Evolutionary conservation across 306 rosid species (phyloP), one percentile per base, ranked within the genome.

Genomic region (Carpinus viminea): DNA sequence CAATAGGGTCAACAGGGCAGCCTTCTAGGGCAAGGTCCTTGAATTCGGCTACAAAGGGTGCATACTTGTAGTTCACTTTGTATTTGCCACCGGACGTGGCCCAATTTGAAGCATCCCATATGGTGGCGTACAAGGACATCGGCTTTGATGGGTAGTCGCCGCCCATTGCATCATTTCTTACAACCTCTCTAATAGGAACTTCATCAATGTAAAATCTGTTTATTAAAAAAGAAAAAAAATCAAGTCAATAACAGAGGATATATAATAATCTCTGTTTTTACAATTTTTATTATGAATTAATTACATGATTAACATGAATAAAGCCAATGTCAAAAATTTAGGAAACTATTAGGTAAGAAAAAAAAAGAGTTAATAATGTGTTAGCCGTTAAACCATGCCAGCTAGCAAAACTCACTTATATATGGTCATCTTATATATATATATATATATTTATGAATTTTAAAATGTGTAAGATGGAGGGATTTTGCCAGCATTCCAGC

Each of bases 71-170:
- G 76, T 96, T 90, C 28, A 89, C 97, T 83, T 90, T 91, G 92
- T 83, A 91, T 77, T 60, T 88, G 26, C 99, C 99, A 0, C 98
- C 99, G 0, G 90, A 85, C 2, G 99, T 93, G 41, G 98, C 99
- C 99, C 99, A 96, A 78, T 74, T 90, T 72, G 98, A 93, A 10
- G 98, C 99, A 50, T 96, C 99, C 99, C 99, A 96, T 76, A 96
- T 88, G 1, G 99, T 96, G 2, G 98, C 50, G 13, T 96, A 96
- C 20, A 93, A 53, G 2, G 97, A 84, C 99, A 96, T 96, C 50
- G 99, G 97, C 86, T 96, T 96, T 1, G 97, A 84, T 31, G 99
- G 99, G 80, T 80, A 93, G 12, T 96, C 99, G 8, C 78, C 88
- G 0, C 98, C 93, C 98, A 96, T 93, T 76, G 77, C 93, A 4